phyloP scores from a whole-genome alignment of 345 rosid genomes.

The Raphanus sativus region DNA sequence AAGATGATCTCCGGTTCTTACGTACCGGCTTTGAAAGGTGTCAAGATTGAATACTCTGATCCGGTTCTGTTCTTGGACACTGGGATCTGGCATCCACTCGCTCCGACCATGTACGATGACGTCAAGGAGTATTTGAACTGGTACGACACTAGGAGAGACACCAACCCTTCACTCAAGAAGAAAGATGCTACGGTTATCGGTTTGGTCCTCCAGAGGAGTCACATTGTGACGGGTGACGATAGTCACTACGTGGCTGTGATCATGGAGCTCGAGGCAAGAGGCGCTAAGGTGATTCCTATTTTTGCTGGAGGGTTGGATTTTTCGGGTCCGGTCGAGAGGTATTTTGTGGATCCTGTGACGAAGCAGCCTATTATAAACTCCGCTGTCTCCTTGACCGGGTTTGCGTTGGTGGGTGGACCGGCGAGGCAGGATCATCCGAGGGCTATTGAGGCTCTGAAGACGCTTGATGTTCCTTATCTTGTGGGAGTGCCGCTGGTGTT shows the following conservation, averaged over 20 bases:
- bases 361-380: constrained; percentile 76
- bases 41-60: constrained; percentile 72
- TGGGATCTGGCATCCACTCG: constrained; percentile 97
- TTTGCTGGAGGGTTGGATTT: constrained; percentile 96
- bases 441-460: constrained; percentile 84
- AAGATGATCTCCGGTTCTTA: constrained; percentile 94
- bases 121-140: constrained; percentile 95
- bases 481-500: constrained; percentile 96
- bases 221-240: constrained; percentile 96
- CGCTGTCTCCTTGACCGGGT: constrained; percentile 81
- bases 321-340: constrained; percentile 88
- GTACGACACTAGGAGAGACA: constrained; percentile 86
- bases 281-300: constrained; percentile 94
- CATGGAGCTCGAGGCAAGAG: constrained; percentile 95
- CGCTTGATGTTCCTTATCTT: constrained; percentile 91
- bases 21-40: constrained; percentile 77
- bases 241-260: constrained; percentile 96
- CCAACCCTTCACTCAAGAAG: constrained; percentile 64
- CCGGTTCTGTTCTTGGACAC: constrained; percentile 90
- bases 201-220: constrained; percentile 91
- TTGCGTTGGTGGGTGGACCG: constrained; percentile 98
- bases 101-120: constrained; percentile 93
- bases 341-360: constrained; percentile 60
- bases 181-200: constrained; percentile 76
- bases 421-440: constrained; percentile 99